Percentiles rank a stretch among this genome's conserved stretches.
Conservation (phyloP, 169 alveolate genomes). For the Eimeria necatrix region DNA sequence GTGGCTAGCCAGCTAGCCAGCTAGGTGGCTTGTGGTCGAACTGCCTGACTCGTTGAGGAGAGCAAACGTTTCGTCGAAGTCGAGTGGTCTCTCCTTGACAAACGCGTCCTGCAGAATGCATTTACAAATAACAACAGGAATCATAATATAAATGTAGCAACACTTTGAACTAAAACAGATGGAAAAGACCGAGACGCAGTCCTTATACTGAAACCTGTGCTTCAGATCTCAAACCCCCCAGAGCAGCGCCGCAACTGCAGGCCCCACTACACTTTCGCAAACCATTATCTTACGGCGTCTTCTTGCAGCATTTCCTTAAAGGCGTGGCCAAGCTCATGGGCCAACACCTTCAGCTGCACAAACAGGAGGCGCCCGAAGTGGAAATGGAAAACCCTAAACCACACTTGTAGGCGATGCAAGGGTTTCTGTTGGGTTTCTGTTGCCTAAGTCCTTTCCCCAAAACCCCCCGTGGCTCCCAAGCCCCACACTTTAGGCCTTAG, state of each 20-base stretch:
- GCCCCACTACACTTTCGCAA: not conserved
- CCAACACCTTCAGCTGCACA: constrained; percentile 13
- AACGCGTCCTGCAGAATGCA: not conserved
- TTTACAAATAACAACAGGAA: not conserved
- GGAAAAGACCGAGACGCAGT: no score
- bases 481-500: no score
- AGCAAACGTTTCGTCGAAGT: constrained; percentile 18
- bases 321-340: constrained; percentile 26
- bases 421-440: no score
- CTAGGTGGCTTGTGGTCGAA: not conserved
- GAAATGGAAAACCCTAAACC: not conserved
- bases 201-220: no score
- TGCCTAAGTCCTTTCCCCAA: no score
- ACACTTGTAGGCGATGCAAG: no score
- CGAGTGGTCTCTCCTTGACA: not conserved
- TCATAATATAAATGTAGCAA: no score
- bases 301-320: constrained; percentile 22
- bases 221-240: not conserved
- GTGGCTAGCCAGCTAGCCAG: not conserved
- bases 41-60: not conserved
- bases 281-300: not conserved
- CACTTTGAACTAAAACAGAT: no score
- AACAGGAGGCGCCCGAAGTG: not conserved
- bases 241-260: not conserved
- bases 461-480: no score